Base-by-base conservation (phyloP, 2,329 filamentous ascomycete species). In the Fusarium ramigenum region DNA sequence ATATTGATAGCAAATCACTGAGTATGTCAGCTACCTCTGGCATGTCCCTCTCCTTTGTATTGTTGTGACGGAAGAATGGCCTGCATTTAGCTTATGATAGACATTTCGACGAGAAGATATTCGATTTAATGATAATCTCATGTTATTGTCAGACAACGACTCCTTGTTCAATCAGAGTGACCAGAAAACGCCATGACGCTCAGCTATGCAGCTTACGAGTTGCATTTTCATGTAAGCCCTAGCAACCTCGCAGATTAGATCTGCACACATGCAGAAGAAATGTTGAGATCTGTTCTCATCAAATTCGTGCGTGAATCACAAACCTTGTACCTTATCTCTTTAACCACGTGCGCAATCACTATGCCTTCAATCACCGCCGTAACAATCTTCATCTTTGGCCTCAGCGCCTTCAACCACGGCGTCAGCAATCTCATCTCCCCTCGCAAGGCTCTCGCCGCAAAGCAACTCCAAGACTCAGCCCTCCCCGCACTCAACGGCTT, bases 401-500 rank as follows among this genome's bases (percentile, higher is more conserved):
- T 65, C 46, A 72, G 69, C 16, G 64, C 69, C 52, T 72, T 69
- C 34, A 68, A 62, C 9, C 57, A 72, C 18, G 65, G 70, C 10
- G 52, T 72, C 39, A 49, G 64, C 43, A 73, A 65, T 21, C 69
- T 72, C 15, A 23, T 72, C 36, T 72, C 64, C 28, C 63, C 59
- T 8, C 50, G 36, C 30, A 72, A 72, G 47, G 69, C 68, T 40
- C 69, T 72, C 37, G 42, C 64, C 5, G 30, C 56, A 14, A 68
- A 72, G 5, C 64, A 69, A 16, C 37, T 72, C 6, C 69, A 47
- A 11, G 49, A 65, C 2, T 52, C 68, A 14, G 69, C 69, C 23
- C 68, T 72, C 19, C 63, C 69, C 23, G 69, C 68, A 4, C 59
- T 72, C 18, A 72, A 71, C 21, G 68, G 68, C 5, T 69, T 72